Conservation (phyloP, 1,284 basidiomycete species). For the Ceratobasidium sp. region DNA sequence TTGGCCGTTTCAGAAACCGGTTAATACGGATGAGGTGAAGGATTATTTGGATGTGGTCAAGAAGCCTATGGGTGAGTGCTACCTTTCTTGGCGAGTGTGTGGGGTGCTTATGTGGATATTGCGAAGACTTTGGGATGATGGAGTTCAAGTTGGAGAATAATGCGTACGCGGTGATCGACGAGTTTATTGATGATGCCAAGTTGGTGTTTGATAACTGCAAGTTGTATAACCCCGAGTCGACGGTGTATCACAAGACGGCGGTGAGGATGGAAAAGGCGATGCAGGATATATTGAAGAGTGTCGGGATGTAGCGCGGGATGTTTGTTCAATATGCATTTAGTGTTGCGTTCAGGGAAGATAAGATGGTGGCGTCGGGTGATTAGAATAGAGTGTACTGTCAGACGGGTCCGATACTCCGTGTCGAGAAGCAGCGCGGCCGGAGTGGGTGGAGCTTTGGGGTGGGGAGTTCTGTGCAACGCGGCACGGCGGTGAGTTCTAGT, state of each 20-base stretch:
- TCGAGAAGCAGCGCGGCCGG: too few relatives aligned
- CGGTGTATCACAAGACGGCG: constrained; percentile 90
- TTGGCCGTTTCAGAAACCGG: constrained; percentile 91
- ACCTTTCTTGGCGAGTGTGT: background rate
- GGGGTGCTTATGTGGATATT: constrained; percentile 35
- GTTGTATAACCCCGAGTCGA: constrained; percentile 87
- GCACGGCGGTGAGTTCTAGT: too few relatives aligned
- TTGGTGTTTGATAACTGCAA: constrained; percentile 94
- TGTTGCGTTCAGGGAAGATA: too few relatives aligned
- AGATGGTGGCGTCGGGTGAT: too few relatives aligned
- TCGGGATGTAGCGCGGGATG: constrained; percentile 17
- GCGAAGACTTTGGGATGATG: constrained; percentile 91
- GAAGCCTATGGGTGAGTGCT: constrained; percentile 90
- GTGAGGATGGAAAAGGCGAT: constrained; percentile 77
- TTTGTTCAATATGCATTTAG: too few relatives aligned
- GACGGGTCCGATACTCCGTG: too few relatives aligned
- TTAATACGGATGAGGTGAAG: constrained; percentile 84
- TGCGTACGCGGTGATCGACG: constrained; percentile 82
- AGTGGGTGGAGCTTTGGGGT: too few relatives aligned
- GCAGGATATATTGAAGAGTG: constrained; percentile 54
- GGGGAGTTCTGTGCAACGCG: too few relatives aligned
- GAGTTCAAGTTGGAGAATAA: constrained; percentile 90
- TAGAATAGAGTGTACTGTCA: too few relatives aligned
- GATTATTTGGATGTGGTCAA: constrained; percentile 95
- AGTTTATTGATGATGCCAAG: constrained; percentile 84